Conservation (phyloP, 2,329 filamentous ascomycete species). For the Monosporascus sp. region DNA sequence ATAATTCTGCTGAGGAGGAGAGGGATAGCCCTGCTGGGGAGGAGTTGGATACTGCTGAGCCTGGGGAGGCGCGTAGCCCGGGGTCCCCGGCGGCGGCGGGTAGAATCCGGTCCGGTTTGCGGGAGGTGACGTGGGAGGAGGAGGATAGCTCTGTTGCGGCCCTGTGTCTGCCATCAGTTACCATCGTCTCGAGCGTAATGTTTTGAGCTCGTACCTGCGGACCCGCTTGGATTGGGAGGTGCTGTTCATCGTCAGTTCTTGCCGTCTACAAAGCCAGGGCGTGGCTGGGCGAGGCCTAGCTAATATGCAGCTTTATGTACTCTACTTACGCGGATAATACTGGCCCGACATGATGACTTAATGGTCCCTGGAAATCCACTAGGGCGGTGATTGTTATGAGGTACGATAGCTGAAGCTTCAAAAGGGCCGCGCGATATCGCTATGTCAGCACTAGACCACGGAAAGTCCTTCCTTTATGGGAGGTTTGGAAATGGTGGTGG, state of each 20-base stretch:
- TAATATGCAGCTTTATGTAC: background rate
- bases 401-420: background rate
- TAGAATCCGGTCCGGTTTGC: conserved; percentile 41
- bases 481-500: background rate
- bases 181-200: conserved; percentile 8
- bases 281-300: background rate
- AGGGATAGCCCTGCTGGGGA: conserved; percentile 25
- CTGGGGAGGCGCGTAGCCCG: conserved; percentile 26
- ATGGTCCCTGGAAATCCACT: background rate
- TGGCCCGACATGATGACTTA: conserved; percentile 34
- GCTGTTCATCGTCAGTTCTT: conserved; percentile 27
- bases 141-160: conserved; percentile 37
- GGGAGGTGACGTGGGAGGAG: conserved; percentile 43
- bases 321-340: conserved; percentile 43
- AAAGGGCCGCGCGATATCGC: background rate
- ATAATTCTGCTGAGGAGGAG: conserved; percentile 17
- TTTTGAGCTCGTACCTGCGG: conserved; percentile 22
- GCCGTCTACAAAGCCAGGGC: conserved; percentile 3
- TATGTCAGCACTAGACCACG: background rate
- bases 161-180: conserved; percentile 17
- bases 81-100: conserved; percentile 35
- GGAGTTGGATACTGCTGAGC: conserved; percentile 29
- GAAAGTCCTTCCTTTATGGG: background rate
- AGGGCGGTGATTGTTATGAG: too few relatives aligned
- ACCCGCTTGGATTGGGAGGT: conserved; percentile 34